Evolutionary conservation across 1,139 yeast genomes (phyloP).

Genomic region (Nadsonia starkeyi-henricii): DNA sequence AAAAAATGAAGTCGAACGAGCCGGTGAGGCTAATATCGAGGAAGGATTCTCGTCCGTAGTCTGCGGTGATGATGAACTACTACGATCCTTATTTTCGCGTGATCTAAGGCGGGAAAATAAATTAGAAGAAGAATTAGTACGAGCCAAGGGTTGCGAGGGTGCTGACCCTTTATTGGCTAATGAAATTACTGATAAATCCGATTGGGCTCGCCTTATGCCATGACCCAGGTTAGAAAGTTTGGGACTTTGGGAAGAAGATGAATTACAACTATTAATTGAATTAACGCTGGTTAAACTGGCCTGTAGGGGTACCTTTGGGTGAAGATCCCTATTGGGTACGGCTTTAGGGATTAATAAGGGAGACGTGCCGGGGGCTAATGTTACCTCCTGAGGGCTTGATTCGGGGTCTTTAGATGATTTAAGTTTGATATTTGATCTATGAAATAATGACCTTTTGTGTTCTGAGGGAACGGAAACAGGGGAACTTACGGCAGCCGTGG

Average conservation of each 20-base stretch:
- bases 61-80: not conserved
- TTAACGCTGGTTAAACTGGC: too few species aligned
- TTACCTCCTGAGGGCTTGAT: not conserved
- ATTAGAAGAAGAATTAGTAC: not conserved
- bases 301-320: not conserved
- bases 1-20: not conserved
- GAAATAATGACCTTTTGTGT: not conserved
- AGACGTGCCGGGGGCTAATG: not conserved
- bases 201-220: not conserved
- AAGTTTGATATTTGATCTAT: not conserved
- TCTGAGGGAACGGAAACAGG: too few species aligned
- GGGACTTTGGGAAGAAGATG: not conserved
- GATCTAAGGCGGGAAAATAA: not conserved
- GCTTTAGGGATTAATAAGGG: not conserved
- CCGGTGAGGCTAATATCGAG: not conserved
- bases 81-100: not conserved
- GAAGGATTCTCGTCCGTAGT: not conserved
- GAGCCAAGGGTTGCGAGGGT: not conserved
- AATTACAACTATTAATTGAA: too few species aligned
- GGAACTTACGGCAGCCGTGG: too few species aligned
- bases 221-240: not conserved
- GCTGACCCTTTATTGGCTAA: not conserved
- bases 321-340: not conserved
- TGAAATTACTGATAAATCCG: not conserved
- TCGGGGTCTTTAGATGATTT: too few species aligned